These are phyloP conservation scores for Casuarina equisetifolia DNA, from an alignment of 306 rosid species.

Conservation along the genomic window DNA sequence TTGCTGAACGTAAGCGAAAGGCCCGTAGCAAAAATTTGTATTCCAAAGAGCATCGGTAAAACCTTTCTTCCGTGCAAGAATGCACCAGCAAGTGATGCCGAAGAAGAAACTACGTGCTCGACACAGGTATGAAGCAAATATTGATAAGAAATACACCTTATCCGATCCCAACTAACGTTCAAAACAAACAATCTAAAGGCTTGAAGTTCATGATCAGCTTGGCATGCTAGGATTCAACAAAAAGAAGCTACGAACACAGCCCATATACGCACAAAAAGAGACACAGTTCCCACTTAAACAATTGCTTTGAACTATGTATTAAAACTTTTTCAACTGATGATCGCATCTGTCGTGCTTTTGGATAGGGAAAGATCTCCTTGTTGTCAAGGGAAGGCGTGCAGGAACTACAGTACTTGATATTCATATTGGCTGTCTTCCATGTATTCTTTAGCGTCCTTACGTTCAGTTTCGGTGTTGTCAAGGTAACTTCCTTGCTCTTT, in stretches of 20 bases:
- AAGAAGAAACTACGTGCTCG: constrained; percentile 46
- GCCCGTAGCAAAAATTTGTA: constrained; percentile 48
- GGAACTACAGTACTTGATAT: constrained; percentile 45
- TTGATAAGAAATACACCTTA: no score
- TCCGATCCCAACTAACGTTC: no score
- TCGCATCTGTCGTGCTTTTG: background rate
- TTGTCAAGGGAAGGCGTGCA: constrained; percentile 42
- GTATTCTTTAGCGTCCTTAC: constrained; percentile 47
- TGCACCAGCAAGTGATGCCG: background rate
- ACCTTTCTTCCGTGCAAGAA: constrained; percentile 47
- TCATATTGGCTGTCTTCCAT: constrained; percentile 47
- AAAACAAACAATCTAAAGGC: no score
- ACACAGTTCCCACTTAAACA: no score
- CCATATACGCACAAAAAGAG: no score
- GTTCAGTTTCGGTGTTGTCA: constrained; percentile 56
- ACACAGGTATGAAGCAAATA: constrained; percentile 26
- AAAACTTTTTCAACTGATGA: background rate
- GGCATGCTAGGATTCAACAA: no score
- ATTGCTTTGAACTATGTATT: no score
- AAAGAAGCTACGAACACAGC: no score
- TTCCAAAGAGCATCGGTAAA: constrained; percentile 38
- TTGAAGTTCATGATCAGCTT: no score
- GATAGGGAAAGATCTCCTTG: constrained; percentile 45
- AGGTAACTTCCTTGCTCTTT: constrained; percentile 30
- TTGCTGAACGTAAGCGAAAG: constrained; percentile 42